Conservation (phyloP, 75 land plant species). For the Adiantum capillusveneris region DNA sequence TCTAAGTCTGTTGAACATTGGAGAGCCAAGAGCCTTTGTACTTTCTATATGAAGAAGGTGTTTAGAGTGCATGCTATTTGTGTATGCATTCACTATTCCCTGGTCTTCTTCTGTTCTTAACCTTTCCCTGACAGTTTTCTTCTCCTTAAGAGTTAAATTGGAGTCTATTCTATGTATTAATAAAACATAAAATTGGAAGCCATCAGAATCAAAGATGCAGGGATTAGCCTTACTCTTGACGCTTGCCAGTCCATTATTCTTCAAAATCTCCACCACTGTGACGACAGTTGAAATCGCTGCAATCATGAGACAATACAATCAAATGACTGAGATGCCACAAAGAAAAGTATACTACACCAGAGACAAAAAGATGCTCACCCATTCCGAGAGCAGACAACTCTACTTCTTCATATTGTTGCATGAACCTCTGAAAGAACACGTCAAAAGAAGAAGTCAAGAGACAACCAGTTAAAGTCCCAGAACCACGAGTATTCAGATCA, state of each 20-base stretch:
- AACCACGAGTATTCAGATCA: background rate
- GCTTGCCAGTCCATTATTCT: conserved; percentile 53
- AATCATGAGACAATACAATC: background rate
- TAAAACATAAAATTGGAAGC: too few relatives aligned
- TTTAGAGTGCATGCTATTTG: too few relatives aligned
- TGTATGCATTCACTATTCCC: too few relatives aligned
- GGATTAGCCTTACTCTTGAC: conserved; percentile 41
- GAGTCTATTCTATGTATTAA: too few relatives aligned
- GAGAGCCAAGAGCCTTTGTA: too few relatives aligned
- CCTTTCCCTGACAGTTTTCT: too few relatives aligned
- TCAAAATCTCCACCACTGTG: conserved; percentile 58
- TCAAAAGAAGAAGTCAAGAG: background rate
- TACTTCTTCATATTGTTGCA: conserved; percentile 76
- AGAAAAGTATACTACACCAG: too few relatives aligned
- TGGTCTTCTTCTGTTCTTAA: too few relatives aligned
- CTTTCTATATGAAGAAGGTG: too few relatives aligned
- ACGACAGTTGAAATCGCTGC: conserved; percentile 62
- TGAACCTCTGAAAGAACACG: conserved; percentile 51
- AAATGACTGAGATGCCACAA: background rate
- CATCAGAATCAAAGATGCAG: too few relatives aligned
- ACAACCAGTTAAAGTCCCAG: background rate
- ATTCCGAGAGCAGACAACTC: conserved; percentile 87
- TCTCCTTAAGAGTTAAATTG: too few relatives aligned
- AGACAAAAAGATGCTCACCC: conserved; percentile 30
- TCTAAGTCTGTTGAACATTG: too few relatives aligned